These are phyloP conservation scores for Bacidia gigantensis DNA, from an alignment of 495 filamentous ascomycete genomes.

Conservation along the genomic window DNA sequence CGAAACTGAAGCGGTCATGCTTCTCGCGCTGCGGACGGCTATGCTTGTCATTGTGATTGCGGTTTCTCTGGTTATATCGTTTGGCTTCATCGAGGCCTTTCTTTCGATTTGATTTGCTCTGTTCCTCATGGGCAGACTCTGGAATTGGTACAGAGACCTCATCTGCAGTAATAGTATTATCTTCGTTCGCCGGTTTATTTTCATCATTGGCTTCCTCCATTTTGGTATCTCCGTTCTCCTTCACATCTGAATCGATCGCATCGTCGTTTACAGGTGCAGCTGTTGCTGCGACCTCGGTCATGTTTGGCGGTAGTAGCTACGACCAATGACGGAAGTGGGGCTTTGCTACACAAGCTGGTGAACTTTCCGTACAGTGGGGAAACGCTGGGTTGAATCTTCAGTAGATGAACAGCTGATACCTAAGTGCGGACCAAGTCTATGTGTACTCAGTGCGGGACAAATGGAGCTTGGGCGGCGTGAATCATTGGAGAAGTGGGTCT, in stretches of 20 bases:
- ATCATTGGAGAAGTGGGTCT: background rate
- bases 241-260: too few species aligned
- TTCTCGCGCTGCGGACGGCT: too few species aligned
- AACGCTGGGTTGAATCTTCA: too few species aligned
- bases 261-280: background rate
- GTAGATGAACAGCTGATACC: background rate
- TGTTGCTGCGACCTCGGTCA: background rate
- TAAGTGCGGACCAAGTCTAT: background rate
- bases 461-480: background rate
- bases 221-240: background rate
- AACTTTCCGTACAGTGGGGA: too few species aligned
- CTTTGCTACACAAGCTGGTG: background rate
- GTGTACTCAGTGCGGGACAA: background rate
- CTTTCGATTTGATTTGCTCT: background rate
- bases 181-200: background rate
- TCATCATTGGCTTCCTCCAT: background rate
- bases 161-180: background rate
- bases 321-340: background rate
- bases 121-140: background rate
- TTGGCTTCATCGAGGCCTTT: slow-evolving; percentile 16
- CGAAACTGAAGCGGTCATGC: too few species aligned
- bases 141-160: background rate
- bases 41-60: slow-evolving; percentile 1
- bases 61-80: slow-evolving; percentile 13
- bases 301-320: background rate